Percentiles rank a stretch among this genome's conserved stretches.
Evolutionary conservation across 176 grass and related monocot genomes (phyloP).

Genomic region (Ensete glaucum): DNA sequence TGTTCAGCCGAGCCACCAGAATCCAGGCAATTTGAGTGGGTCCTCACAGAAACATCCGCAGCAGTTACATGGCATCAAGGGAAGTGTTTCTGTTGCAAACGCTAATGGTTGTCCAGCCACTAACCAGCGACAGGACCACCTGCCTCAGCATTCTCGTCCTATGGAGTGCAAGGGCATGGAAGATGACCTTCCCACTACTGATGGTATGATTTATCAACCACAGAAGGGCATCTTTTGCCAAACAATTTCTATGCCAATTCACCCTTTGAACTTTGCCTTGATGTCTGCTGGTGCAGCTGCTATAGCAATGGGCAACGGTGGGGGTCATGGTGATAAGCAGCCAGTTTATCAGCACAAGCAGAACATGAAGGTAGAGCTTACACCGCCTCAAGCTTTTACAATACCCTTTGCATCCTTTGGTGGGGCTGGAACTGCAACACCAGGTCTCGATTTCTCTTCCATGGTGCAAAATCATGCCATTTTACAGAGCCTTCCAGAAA

Average conservation of each 20-base stretch:
- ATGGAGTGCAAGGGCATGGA: constrained; percentile 45
- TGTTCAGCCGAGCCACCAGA: constrained; percentile 28
- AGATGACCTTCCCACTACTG: constrained; percentile 30
- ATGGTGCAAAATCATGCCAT: constrained; percentile 62
- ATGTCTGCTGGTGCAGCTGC: constrained; percentile 36
- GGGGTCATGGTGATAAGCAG: constrained; percentile 55
- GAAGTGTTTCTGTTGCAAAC: background rate
- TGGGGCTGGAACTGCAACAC: constrained; percentile 37
- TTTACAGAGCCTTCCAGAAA: constrained; percentile 81
- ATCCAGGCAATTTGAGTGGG: constrained; percentile 35
- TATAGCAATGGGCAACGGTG: constrained; percentile 22
- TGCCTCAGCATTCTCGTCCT: constrained; percentile 10
- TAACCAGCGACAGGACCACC: constrained; percentile 33
- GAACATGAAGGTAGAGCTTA: constrained; percentile 60
- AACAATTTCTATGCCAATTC: constrained; percentile 52
- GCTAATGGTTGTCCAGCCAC: constrained; percentile 30
- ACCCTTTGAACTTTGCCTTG: constrained; percentile 58
- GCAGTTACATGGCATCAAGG: background rate
- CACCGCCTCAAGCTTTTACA: constrained; percentile 68
- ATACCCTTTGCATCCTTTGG: constrained; percentile 67
- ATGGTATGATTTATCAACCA: constrained; percentile 41
- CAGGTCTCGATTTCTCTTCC: constrained; percentile 78
- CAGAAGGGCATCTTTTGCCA: constrained; percentile 52
- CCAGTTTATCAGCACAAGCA: constrained; percentile 49
- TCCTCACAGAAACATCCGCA: constrained; percentile 30